phyloP scores from a whole-genome alignment of 441 rosid genomes.

The Pelargonium myrrhifolium region DNA sequence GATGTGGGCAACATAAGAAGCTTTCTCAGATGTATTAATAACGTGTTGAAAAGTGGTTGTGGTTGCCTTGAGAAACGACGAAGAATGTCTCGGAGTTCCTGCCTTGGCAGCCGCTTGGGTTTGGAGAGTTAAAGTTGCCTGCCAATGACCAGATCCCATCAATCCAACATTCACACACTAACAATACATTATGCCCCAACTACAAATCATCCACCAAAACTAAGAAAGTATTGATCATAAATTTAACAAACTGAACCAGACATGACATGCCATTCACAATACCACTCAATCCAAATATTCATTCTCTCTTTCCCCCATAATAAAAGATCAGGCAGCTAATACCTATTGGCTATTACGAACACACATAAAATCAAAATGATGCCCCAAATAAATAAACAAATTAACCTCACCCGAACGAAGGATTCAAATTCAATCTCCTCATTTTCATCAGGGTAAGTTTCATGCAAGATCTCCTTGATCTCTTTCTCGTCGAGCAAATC shows the following conservation, averaged over 20 bases:
- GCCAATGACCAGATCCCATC: conserved; percentile 18
- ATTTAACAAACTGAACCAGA: background rate
- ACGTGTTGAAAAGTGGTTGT: conserved; percentile 89
- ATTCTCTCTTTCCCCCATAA: background rate
- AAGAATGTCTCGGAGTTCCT: conserved; percentile 48
- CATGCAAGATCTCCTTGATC: conserved; percentile 51
- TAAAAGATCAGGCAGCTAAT: background rate
- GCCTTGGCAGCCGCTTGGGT: conserved; percentile 53
- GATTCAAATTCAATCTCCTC: conserved; percentile 83
- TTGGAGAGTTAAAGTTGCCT: conserved; percentile 78
- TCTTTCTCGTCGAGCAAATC: conserved; percentile 58
- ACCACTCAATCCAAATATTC: background rate
- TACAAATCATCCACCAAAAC: background rate
- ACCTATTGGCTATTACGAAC: background rate
- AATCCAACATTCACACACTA: background rate
- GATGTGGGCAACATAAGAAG: conserved; percentile 86
- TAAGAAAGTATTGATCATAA: background rate
- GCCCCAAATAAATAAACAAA: too few relatives aligned
- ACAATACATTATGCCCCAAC: background rate
- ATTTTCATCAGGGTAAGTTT: conserved; percentile 32
- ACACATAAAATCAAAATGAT: background rate
- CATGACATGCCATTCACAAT: conserved; percentile 7
- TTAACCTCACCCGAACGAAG: conserved; percentile 62
- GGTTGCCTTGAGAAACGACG: conserved; percentile 76
- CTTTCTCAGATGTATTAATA: conserved; percentile 79